Evolutionary conservation across 2,329 filamentous ascomycete genomes (phyloP), one percentile per base, ranked within the genome.

Genomic region (Thermothelomyces thermophilus): DNA sequence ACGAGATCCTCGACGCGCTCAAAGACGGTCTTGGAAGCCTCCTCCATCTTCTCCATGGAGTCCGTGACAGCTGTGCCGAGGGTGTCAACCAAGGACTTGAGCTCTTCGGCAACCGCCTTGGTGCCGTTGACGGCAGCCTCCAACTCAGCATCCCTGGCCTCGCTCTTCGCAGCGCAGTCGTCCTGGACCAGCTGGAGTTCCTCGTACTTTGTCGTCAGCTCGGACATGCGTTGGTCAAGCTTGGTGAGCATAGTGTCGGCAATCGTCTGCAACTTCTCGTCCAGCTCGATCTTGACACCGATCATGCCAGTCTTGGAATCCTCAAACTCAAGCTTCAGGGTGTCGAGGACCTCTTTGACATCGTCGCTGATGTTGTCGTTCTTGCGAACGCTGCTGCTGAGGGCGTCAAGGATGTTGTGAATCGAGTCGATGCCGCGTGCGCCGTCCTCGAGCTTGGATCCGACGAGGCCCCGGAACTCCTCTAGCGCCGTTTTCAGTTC

Each of bases 1-100:
- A 84, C 83, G 3, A 91, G 83, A 41, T 91, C 84, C 48, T 94
- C 87, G 13, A 95, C 85, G 57, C 85, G 84, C 45, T 77, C 80
- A 59, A 95, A 91, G 26, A 95, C 87, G 0, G 86, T 90, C 70
- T 87, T 88, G 7, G 88, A 91, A 39, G 93, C 89, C 62, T 89
- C 84, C 49, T 88, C 83, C 77, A 91, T 86, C 68, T 90, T 91
- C 62, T 95, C 87, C 50, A 90, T 79, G 1, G 87, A 85, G 47
- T 94, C 88, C 0, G 84, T 87, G 47, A 95, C 82, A 6, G 83
- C 84, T 31, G 82, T 81, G 7, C 89, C 87, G 41, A 96, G 83
- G 0, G 87, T 90, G 59, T 95, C 90, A 50, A 95, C 84, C 1
- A 94, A 80, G 8, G 87, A 72, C 66, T 88, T 91, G 51, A 97